Evolutionary conservation across 495 filamentous ascomycete species (phyloP), one percentile per base, ranked within the genome.

Genomic region (Apodospora peruviana): DNA sequence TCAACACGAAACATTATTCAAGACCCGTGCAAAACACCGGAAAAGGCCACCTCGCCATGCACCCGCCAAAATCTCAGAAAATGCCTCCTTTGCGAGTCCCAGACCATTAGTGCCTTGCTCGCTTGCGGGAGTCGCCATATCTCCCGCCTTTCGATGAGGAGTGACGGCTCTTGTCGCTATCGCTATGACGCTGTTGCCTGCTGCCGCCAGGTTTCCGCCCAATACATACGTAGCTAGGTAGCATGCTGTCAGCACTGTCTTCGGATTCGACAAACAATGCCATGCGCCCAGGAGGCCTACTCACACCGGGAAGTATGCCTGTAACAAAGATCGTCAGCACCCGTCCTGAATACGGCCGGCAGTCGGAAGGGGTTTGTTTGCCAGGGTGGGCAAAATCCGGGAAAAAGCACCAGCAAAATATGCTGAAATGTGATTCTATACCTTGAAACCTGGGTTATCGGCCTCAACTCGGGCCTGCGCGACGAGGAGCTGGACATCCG

Each of bases 281-380:
- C n/a, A n/a, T n/a, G n/a, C n/a, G n/a, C n/a, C n/a, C n/a, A n/a
- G n/a, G 21, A 40, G 19, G 40, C 12, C 17, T 18, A 76, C 84
- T 68, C 62, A 89, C 82, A 89, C 62, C 36, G 84, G 86, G 51
- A 89, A 88, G 62, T 90, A 90, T 47, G 86, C 80, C 72, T 80
- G 48, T 23, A 16, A 7, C 24, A 16, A 18, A 38, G 22, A 29
- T 2, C 18, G 34, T 22, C 18, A 38, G 47, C 50, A 17, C 54
- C 35, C 37, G 32, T 23, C 29, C 12, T 12, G 40, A 19, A 35
- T 22, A 37, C 12, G 7, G 12, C 27, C n/a, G 27, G 8, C 29
- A 20, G 12, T 27, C 20, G 14, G n/a, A 27, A 17, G 18, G 14
- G n/a, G n/a, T n/a, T n/a, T n/a, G n/a, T n/a, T n/a, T n/a, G n/a